These are phyloP conservation scores for Cutaneotrichosporon sp. DNA, from an alignment of 1,284 basidiomycete species.

Conservation along the genomic window DNA sequence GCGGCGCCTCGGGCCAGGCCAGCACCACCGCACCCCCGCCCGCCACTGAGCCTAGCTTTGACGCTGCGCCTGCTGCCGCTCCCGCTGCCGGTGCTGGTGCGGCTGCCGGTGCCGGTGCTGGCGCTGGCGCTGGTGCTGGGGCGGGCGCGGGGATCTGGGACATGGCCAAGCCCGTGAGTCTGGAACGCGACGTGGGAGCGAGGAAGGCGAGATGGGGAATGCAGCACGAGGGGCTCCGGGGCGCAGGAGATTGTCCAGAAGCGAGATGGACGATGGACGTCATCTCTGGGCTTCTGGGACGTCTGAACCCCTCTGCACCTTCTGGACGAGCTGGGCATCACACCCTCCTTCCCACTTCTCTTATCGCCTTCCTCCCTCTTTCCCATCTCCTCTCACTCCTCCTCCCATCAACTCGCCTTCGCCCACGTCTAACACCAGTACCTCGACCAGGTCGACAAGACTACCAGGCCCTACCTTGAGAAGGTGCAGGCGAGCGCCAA, in stretches of 20 bases:
- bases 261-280: no score
- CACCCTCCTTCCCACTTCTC: background rate
- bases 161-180: slow-evolving; percentile 11
- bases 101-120: background rate
- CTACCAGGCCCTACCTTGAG: slow-evolving; percentile 32
- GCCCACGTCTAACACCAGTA: slow-evolving; percentile 27
- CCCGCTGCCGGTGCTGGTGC: background rate
- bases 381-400: no score
- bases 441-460: slow-evolving; percentile 29
- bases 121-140: no score
- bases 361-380: no score
- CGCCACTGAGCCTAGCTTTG: background rate
- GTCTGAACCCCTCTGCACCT: no score
- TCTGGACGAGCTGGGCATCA: no score
- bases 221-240: background rate
- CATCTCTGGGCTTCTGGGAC: no score
- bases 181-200: background rate
- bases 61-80: background rate
- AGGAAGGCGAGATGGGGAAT: background rate
- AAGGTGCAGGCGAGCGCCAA: slow-evolving; percentile 35
- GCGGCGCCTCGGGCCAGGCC: background rate
- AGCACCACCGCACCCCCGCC: background rate
- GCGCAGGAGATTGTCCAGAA: no score
- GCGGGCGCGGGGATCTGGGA: no score
- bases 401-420: no score